These are phyloP conservation scores for Aristolochia californica DNA, from an alignment of 164 flowering plant genomes.

Conservation along the genomic window DNA sequence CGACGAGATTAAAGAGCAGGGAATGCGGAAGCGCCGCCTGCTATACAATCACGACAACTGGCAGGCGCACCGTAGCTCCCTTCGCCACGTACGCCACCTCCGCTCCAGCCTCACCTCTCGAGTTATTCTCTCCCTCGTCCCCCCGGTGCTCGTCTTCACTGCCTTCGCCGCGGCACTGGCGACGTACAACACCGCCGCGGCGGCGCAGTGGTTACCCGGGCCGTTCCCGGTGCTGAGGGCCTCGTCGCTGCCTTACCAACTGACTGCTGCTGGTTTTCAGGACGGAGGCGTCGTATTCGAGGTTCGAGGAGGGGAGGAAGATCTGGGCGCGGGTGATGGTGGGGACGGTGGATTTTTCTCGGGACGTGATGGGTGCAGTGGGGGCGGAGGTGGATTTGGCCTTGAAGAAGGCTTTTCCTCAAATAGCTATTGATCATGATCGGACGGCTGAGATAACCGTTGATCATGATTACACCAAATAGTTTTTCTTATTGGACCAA, in stretches of 20 bases:
- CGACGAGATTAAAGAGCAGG: slow-evolving; percentile 55
- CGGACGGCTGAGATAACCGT: too few relatives aligned
- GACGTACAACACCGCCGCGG: slow-evolving; percentile 56
- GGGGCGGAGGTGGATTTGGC: slow-evolving; percentile 21
- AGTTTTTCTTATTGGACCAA: too few relatives aligned
- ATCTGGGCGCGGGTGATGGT: slow-evolving; percentile 73
- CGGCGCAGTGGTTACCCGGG: slow-evolving; percentile 36
- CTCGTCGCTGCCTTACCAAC: slow-evolving; percentile 77
- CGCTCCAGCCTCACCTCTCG: slow-evolving; percentile 62
- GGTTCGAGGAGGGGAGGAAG: slow-evolving; percentile 83
- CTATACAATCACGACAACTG: slow-evolving; percentile 68
- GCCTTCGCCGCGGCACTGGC: slow-evolving; percentile 50
- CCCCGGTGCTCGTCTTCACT: slow-evolving; percentile 77
- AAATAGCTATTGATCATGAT: too few relatives aligned
- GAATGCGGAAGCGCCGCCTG: slow-evolving; percentile 44
- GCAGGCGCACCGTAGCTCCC: slow-evolving; percentile 75
- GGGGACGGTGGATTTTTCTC: slow-evolving; percentile 65
- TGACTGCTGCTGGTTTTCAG: slow-evolving; percentile 78
- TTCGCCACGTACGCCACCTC: slow-evolving; percentile 74
- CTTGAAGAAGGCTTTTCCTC: slow-evolving; percentile 70
- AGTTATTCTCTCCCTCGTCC: slow-evolving; percentile 69
- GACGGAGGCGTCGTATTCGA: slow-evolving; percentile 87
- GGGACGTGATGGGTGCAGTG: slow-evolving; percentile 50
- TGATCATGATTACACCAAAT: too few relatives aligned
- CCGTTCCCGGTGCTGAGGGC: slow-evolving; percentile 55